Percentiles rank a stretch among this genome's conserved stretches.
These are phyloP conservation scores for Mycena epipterygia DNA, from an alignment of 768 basidiomycete genomes.

Conservation along the genomic window DNA sequence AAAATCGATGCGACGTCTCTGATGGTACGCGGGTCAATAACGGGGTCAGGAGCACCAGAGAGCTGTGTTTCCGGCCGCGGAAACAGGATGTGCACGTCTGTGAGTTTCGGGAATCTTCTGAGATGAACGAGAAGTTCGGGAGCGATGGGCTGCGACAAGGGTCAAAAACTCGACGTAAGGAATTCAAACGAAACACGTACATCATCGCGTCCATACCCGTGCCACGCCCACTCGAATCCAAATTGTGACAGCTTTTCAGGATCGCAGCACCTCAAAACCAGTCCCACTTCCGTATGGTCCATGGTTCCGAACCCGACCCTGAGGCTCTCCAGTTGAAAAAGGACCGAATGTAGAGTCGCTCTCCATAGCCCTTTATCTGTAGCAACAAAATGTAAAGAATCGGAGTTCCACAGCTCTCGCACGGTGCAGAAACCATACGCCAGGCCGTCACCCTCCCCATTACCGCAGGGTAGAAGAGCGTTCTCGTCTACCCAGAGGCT, in stretches of 20 bases:
- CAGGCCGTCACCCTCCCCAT: no score
- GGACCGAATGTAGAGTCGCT: not conserved
- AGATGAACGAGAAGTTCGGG: conserved; percentile 29
- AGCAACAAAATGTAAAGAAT: no score
- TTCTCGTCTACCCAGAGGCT: conserved; percentile 40
- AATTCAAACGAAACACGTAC: not conserved
- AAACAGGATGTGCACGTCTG: conserved; percentile 39
- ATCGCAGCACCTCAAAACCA: conserved; percentile 14
- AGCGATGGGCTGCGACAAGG: conserved; percentile 27
- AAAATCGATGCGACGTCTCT: conserved; percentile 37
- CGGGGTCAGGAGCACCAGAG: conserved; percentile 1
- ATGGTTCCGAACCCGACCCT: conserved; percentile 15
- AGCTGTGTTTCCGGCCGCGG: conserved; percentile 34
- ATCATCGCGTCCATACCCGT: not conserved
- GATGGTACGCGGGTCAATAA: conserved; percentile 21
- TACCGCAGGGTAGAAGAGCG: no score
- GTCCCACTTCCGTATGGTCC: not conserved
- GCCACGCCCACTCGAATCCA: conserved; percentile 5
- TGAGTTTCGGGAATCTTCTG: conserved; percentile 34
- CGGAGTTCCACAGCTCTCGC: no score
- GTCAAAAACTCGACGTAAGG: not conserved
- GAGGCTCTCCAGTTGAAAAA: conserved; percentile 33
- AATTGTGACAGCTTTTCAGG: conserved; percentile 16
- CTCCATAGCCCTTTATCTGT: no score
- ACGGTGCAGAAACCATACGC: no score